phyloP scores from a whole-genome alignment of 2,329 filamentous ascomycete genomes.

The Fusarium mangiferae region DNA sequence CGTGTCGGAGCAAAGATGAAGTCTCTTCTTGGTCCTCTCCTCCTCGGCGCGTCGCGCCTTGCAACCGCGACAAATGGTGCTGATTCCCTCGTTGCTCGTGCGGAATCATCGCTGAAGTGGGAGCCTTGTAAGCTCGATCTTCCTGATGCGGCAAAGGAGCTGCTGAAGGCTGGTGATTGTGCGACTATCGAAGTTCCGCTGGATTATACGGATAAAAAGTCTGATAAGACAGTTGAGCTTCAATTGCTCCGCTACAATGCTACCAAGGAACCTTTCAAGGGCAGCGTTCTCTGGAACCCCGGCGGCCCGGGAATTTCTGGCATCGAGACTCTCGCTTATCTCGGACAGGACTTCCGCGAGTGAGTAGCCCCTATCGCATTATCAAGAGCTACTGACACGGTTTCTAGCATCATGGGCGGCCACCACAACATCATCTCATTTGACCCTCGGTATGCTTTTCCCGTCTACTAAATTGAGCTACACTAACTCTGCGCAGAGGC shows the following conservation, averaged over 20 bases:
- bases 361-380: rapidly evolving
- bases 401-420: conserved; percentile 18
- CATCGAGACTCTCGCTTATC: conserved; percentile 17
- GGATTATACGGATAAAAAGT: conserved; percentile 49
- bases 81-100: neutral
- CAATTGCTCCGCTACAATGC: conserved; percentile 48
- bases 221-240: conserved; percentile 44
- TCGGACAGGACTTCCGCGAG: conserved; percentile 23
- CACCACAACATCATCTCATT: conserved; percentile 31
- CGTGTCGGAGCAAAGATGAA: neutral
- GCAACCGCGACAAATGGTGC: neutral
- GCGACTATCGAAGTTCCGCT: conserved; percentile 51
- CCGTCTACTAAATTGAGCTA: rapidly evolving
- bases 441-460: conserved; percentile 32
- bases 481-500: conserved; percentile 5
- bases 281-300: conserved; percentile 53
- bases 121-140: conserved; percentile 11
- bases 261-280: conserved; percentile 44
- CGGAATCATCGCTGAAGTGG: conserved; percentile 7
- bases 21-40: neutral
- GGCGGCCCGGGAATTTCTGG: conserved; percentile 48
- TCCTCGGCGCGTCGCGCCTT: conserved; percentile 3
- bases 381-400: neutral
- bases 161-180: conserved; percentile 43
- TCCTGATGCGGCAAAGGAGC: neutral